A percentile compares a stretch with the other conserved stretches of the same genome.
phyloP scores from a whole-genome alignment of 2,329 filamentous ascomycete species.

The Amauroascus verrucosus region DNA sequence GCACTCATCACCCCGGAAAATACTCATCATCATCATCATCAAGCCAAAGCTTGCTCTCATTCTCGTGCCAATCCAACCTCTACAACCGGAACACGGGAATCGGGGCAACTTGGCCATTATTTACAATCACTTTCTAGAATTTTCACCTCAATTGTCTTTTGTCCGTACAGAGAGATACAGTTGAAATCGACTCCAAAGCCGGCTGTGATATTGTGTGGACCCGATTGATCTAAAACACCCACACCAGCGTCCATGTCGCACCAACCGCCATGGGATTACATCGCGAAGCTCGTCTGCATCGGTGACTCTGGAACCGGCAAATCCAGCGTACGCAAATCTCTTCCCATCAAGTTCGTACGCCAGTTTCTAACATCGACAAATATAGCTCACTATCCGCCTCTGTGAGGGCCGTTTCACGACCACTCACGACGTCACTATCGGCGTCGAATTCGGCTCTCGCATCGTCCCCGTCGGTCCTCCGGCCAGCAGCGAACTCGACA shows the following conservation, averaged over 20 bases:
- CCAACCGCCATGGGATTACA: slow-evolving; percentile 85
- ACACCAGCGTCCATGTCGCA: slow-evolving; percentile 34
- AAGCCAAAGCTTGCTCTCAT: slow-evolving; percentile 2
- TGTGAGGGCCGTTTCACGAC: slow-evolving; percentile 92
- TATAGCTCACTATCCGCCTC: slow-evolving; percentile 77
- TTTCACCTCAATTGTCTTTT: neutral
- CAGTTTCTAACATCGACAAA: neutral
- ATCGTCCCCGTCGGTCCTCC: slow-evolving; percentile 86
- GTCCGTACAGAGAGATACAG: neutral
- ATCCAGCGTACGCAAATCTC: slow-evolving; percentile 49
- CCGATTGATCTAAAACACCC: slow-evolving; percentile 10
- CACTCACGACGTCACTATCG: slow-evolving; percentile 94
- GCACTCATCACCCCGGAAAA: slow-evolving; percentile 1
- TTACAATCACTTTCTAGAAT: neutral
- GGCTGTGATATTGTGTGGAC: neutral
- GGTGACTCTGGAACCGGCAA: slow-evolving; percentile 96
- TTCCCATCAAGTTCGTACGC: too few species aligned
- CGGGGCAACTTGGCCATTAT: neutral
- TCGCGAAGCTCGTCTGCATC: slow-evolving; percentile 96
- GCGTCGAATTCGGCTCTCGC: slow-evolving; percentile 88
- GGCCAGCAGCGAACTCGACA: slow-evolving; percentile 49
- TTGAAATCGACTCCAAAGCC: neutral
- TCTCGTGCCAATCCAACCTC: neutral
- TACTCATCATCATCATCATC: neutral
- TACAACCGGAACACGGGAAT: neutral